A percentile compares a stretch with the other conserved stretches of the same genome.
Conservation (phyloP, 352 stramenopile genomes). For the Phytophthora pistaciae region DNA sequence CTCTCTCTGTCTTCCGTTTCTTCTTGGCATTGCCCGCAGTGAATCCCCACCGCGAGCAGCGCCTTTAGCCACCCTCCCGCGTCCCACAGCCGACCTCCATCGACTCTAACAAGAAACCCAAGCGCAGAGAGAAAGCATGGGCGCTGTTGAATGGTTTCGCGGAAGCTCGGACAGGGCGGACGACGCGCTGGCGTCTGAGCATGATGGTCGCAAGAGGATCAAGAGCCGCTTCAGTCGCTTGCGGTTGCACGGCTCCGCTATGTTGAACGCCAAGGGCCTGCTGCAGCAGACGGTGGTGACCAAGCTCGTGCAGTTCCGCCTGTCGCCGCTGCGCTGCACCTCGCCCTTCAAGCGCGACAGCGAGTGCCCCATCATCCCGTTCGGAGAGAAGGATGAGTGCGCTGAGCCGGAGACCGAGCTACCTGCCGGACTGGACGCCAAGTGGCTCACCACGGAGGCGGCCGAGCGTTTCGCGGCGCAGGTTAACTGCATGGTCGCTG, state of each 20-base stretch:
- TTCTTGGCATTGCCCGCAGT: slow-evolving; percentile 4
- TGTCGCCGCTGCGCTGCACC: slow-evolving; percentile 43
- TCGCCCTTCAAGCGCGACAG: slow-evolving; percentile 38
- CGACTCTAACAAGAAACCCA: slow-evolving; percentile 24
- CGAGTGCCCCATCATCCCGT: not conserved
- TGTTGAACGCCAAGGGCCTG: slow-evolving; percentile 54
- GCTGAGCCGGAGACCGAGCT: slow-evolving; percentile 26
- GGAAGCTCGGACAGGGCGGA: slow-evolving; percentile 21
- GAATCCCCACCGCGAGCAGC: too few relatives aligned
- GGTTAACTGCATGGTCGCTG: slow-evolving; percentile 46
- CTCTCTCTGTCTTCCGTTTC: slow-evolving; percentile 33
- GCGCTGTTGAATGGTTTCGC: slow-evolving; percentile 46
- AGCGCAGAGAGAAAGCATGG: slow-evolving; percentile 45
- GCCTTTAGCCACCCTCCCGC: not conserved
- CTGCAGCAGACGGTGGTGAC: slow-evolving; percentile 56
- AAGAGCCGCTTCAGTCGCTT: slow-evolving; percentile 42
- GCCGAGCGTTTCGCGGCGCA: slow-evolving; percentile 53
- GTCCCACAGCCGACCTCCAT: not conserved
- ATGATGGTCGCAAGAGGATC: slow-evolving; percentile 7
- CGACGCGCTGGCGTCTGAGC: not conserved
- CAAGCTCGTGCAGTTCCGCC: slow-evolving; percentile 47
- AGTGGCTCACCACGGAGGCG: slow-evolving; percentile 59
- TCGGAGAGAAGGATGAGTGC: slow-evolving; percentile 6
- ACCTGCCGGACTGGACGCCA: slow-evolving; percentile 21
- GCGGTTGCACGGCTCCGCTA: slow-evolving; percentile 49